Conservation (phyloP, 2,329 filamentous ascomycete species). For the Myriosclerotinia curreyana region DNA sequence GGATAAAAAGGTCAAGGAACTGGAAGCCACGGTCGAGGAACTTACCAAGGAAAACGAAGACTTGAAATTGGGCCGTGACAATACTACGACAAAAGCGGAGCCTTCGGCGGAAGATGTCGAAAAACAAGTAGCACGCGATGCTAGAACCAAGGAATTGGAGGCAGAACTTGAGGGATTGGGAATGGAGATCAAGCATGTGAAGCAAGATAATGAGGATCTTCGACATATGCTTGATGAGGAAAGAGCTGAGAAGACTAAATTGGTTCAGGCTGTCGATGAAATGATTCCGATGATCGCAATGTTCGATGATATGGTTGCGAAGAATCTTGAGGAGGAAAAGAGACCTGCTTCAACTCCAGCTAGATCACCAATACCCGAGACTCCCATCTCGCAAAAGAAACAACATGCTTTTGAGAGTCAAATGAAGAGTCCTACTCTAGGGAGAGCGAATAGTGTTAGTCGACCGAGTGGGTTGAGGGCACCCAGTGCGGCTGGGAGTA, state of each 20-base stretch:
- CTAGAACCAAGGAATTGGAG: conserved; percentile 77
- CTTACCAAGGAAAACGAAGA: conserved; percentile 72
- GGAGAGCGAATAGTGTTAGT: conserved; percentile 54
- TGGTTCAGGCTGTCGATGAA: conserved; percentile 78
- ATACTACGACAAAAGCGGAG: conserved; percentile 58
- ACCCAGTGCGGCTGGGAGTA: conserved; percentile 50
- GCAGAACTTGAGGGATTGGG: conserved; percentile 68
- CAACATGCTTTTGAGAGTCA: conserved; percentile 19
- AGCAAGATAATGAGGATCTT: conserved; percentile 65
- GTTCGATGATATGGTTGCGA: conserved; percentile 40
- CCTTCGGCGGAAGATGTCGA: conserved; percentile 50
- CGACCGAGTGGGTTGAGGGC: conserved; percentile 59
- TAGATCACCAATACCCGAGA: conserved; percentile 32
- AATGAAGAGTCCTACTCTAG: conserved; percentile 30
- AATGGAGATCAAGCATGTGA: conserved; percentile 67
- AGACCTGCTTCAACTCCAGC: background rate
- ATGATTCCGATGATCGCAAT: conserved; percentile 68
- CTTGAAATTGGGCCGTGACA: conserved; percentile 58
- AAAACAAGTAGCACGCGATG: conserved; percentile 68
- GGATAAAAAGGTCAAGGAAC: conserved; percentile 81
- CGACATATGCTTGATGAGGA: conserved; percentile 67
- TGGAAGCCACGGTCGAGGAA: conserved; percentile 68
- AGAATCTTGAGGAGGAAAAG: conserved; percentile 28
- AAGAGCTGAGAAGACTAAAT: conserved; percentile 77
- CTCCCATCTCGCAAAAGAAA: conserved; percentile 25